Base-by-base conservation (phyloP, 2,329 filamentous ascomycete species). In the Diaporthe nobilis region DNA sequence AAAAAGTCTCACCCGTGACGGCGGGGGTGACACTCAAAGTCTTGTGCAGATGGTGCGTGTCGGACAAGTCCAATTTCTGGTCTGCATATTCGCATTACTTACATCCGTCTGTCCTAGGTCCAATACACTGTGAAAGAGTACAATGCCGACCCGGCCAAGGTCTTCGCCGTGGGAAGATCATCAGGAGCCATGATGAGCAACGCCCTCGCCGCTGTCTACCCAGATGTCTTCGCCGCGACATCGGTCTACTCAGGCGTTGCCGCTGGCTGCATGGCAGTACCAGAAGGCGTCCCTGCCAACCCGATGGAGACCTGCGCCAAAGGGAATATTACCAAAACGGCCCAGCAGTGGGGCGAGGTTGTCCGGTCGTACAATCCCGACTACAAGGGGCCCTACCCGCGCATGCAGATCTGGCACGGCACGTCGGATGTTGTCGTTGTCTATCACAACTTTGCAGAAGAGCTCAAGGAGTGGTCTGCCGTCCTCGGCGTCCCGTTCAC, bases 401-500 rank as follows among this genome's bases (percentile, higher is more conserved):
- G 85, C 73, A 90, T 92, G 87, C 89, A 91, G 81, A 86, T 92
- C 77, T 92, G 89, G 84, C 90, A 92, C 78, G 90, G 90, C 51
- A 87, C 86, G 25, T 82, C 80, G 4, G 90, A 92, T 78, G 80
- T 82, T 4, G 88, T 86, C 0, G 82, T 92, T 6, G 84, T 85
- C 31, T 87, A 87, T 0, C 85, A 87, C 78, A 91, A 92, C 81
- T 90, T 90, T 79, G 81, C 89, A 39, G 90, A 92, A 82, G 87
- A 87, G 60, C 87, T 89, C 77, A 90, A 90, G 83, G 86, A 90
- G 81, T 90, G 88, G 88, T 86, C 88, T 0, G 87, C 85, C 5
- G 87, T 90, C 0, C 86, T 89, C 73, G 87, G 86, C 2, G 83
- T 84, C 22, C 79, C 79, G 1, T 68, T 51, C 9, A 39, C 63